Conservation (phyloP, 1,284 basidiomycete genomes). For the Wallemia ichthyophaga region DNA sequence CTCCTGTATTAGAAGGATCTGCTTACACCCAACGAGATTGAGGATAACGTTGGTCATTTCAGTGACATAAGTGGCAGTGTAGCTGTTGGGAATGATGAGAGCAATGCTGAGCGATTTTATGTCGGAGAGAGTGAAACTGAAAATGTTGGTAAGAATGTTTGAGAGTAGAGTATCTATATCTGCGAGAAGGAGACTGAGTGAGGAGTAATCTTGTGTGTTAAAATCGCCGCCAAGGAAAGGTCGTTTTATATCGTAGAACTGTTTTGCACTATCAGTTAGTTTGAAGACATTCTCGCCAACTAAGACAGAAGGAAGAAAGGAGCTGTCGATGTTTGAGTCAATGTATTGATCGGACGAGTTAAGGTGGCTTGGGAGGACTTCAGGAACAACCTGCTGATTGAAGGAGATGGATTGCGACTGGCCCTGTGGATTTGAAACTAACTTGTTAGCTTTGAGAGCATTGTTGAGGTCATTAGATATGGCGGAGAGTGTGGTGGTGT, state of each 20-base stretch:
- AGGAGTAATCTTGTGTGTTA: background rate
- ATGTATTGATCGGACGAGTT: background rate
- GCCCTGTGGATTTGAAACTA: background rate
- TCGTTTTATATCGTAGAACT: background rate
- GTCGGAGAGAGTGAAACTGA: background rate
- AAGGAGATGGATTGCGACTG: background rate
- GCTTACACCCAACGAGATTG: background rate
- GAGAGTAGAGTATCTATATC: background rate
- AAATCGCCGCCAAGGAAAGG: background rate
- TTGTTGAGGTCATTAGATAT: background rate
- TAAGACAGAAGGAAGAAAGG: background rate
- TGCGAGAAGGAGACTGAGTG: background rate
- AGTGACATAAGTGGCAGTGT: background rate
- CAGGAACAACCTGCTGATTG: background rate
- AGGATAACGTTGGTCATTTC: background rate
- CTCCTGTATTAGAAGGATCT: slow-evolving; percentile 26
- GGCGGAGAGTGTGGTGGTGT: background rate
- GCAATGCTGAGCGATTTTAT: background rate
- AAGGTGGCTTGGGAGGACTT: background rate
- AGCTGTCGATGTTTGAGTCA: background rate
- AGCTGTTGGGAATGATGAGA: background rate
- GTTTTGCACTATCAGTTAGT: background rate
- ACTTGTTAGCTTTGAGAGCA: background rate
- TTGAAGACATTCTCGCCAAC: background rate
- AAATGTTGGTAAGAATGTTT: background rate